Evolutionary conservation across 768 basidiomycete species (phyloP), one percentile per base, ranked within the genome.

Genomic region (Tulasnella sp.): DNA sequence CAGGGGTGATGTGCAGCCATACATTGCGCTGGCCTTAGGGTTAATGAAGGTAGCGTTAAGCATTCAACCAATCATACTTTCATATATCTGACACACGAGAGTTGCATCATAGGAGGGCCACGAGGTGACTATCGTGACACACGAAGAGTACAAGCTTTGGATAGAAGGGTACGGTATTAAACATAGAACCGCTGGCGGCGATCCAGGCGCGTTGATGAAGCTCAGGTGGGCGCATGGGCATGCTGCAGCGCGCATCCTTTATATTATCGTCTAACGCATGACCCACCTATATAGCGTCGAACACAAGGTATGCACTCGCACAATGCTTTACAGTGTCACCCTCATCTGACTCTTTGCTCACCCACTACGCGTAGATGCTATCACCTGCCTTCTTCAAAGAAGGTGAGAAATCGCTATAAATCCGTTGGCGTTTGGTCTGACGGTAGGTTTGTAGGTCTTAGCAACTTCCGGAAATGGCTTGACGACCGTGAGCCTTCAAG

Each of bases 321-420:
- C 7, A 38, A 5, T 38, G 15, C 7, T 5, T 15, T 38, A 5
- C 15, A 38, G 15, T 7, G 34, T 38, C 34, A 15, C 34, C 34
- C 34, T 38, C 3, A 60, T 17, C 47, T 58, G 47, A 48, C 34
- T 26, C 13, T 32, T 49, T 34, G 34, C 51, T 63, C 56, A 61
- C n/a, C n/a, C n/a, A n/a, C n/a, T n/a, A n/a, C n/a, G n/a, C 21
- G 3, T 64, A 81, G 81, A 84, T 85, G 80, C 84, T 85, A 67
- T 84, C 83, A 7, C 82, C 83, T 0, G 81, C 82, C 21, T 86
- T 84, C 65, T 84, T 86, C 75, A 82, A 76, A 66, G 78, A 82
- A 65, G 79, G 79, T 58, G 64, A n/a, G n/a, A n/a, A n/a, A n/a
- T n/a, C n/a, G n/a, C n/a, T n/a, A n/a, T n/a, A n/a, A n/a, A n/a